Conservation (phyloP, 1,284 basidiomycete species). For the Boletus austroedulis region DNA sequence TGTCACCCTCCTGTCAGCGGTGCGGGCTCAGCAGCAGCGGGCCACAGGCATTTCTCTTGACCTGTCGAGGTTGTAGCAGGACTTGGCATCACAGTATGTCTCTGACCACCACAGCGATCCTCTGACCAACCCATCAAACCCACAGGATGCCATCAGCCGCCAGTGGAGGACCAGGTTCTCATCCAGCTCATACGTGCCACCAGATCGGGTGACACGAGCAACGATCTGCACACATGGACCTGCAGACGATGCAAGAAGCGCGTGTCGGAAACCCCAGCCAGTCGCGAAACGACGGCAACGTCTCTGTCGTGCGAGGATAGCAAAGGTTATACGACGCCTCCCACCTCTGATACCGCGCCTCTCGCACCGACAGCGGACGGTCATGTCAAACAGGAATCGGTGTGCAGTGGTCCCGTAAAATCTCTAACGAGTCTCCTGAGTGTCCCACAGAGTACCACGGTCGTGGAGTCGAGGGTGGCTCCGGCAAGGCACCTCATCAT, state of each 20-base stretch:
- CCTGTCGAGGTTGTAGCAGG: conserved; percentile 25
- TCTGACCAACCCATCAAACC: neutral
- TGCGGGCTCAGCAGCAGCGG: conserved; percentile 20
- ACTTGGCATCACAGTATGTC: conserved; percentile 34
- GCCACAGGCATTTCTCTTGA: conserved; percentile 29
- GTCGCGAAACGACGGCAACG: conserved; percentile 9
- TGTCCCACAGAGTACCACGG: conserved; percentile 1
- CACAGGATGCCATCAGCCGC: conserved; percentile 32
- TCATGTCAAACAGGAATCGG: conserved; percentile 8
- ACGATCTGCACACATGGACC: conserved; percentile 21
- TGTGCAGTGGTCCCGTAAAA: conserved; percentile 5
- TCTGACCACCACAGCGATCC: neutral
- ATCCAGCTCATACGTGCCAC: conserved; percentile 23
- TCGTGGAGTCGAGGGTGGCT: neutral
- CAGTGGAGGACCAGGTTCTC: conserved; percentile 26
- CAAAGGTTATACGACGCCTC: neutral
- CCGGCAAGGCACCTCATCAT: no score
- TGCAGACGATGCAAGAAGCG: conserved; percentile 32
- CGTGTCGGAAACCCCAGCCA: conserved; percentile 6
- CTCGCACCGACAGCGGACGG: neutral
- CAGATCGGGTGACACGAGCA: conserved; percentile 15
- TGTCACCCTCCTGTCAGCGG: conserved; percentile 23
- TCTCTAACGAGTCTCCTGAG: conserved; percentile 8
- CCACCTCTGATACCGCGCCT: neutral
- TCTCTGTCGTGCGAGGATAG: conserved; percentile 1